Conservation (phyloP, 306 rosid genomes). For the Mimosa bimucronata region DNA sequence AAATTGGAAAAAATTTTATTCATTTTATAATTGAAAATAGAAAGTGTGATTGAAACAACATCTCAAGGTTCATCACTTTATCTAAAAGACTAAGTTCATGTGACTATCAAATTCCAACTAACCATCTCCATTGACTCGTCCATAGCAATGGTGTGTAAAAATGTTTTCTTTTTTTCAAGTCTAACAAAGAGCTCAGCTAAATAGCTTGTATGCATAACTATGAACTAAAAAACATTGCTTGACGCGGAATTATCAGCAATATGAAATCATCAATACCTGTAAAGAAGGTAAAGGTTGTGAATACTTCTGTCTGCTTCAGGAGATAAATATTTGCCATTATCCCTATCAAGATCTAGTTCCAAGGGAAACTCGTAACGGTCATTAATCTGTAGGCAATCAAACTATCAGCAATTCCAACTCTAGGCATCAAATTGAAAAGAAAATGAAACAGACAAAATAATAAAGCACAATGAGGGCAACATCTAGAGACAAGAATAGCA, state of each 20-base stretch:
- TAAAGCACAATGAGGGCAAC: background rate
- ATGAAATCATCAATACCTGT: constrained; percentile 58
- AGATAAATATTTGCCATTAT: constrained; percentile 82
- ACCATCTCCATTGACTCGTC: background rate
- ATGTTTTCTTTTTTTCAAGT: background rate
- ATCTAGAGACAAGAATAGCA: constrained; percentile 4
- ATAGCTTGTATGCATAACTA: background rate
- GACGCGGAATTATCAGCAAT: background rate
- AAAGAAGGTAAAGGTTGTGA: constrained; percentile 92
- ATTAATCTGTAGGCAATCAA: constrained; percentile 63
- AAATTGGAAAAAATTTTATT: background rate
- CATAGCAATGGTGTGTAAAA: background rate
- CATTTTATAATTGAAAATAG: background rate
- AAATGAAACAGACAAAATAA: background rate
- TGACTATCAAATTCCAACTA: background rate
- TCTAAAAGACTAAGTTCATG: background rate
- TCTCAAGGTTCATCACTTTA: background rate
- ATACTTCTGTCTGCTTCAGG: constrained; percentile 91
- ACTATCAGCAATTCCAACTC: constrained; percentile 1
- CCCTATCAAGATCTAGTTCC: constrained; percentile 94
- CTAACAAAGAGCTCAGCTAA: background rate
- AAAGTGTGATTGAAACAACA: background rate
- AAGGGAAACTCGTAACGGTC: constrained; percentile 97
- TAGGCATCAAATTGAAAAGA: constrained; percentile 6
- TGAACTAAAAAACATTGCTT: background rate